Percentiles rank a stretch among this genome's conserved stretches.
Conservation (phyloP, 78 protist species). For the Dictyostelium brefeldianum region DNA sequence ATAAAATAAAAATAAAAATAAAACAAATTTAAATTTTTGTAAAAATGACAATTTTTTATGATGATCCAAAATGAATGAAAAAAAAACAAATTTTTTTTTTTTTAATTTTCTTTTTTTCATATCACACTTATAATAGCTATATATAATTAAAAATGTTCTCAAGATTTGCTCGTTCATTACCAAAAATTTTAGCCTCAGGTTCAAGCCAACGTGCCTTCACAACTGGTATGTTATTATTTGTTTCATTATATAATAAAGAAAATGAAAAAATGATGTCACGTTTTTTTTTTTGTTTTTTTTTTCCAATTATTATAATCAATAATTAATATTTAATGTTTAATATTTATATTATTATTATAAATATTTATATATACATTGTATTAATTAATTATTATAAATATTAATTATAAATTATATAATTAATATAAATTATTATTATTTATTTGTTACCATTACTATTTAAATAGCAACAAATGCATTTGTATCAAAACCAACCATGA, state of each 20-base stretch:
- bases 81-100: not conserved
- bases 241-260: not conserved
- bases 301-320: too few relatives aligned
- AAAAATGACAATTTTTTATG: too few relatives aligned
- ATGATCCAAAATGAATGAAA: not conserved
- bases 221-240: not conserved
- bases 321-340: too few relatives aligned
- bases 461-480: not conserved
- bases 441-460: too few relatives aligned
- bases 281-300: not conserved
- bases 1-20: too few relatives aligned
- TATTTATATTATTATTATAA: too few relatives aligned
- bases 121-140: not conserved
- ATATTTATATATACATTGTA: too few relatives aligned
- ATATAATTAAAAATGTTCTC: slow-evolving; percentile 18
- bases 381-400: too few relatives aligned
- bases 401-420: too few relatives aligned
- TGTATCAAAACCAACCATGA: not conserved
- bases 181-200: slow-evolving; percentile 16
- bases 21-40: too few relatives aligned
- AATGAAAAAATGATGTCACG: not conserved
- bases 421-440: too few relatives aligned
- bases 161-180: slow-evolving; percentile 29
- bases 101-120: not conserved
- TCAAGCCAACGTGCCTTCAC: not conserved